Evolutionary conservation across 2,329 filamentous ascomycete species (phyloP), one percentile per base, ranked within the genome.

Genomic region (Scytalidium lignicola): DNA sequence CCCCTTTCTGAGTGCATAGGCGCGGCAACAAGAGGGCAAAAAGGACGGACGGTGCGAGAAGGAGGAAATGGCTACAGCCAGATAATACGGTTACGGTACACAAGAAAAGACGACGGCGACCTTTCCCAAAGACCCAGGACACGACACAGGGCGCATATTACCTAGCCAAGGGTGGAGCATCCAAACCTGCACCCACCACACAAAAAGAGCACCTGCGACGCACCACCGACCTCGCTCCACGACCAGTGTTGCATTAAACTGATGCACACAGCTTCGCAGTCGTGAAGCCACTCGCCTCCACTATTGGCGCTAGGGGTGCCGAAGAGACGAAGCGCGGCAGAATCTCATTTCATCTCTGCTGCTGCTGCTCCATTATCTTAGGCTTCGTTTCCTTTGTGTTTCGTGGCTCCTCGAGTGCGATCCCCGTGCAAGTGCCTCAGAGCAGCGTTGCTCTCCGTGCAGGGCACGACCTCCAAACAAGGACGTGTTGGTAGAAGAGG

Each of bases 361-460:
- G 40, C 15, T 28, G 39, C 19, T 22, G n/a, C 8, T 17, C 22
- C 22, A 20, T 43, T 47, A 41, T 37, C 29, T 20, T 42, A 21
- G 43, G 23, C 23, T 26, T 26, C 43, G 41, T 43, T 43, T 32
- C 42, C 47, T 37, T 44, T 48, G 44, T 26, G 44, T 47, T 46
- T 48, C 49, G 32, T 17, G 32, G 32, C 32, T 37, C 32, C 15
- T 37, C n/a, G 32, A 37, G 32, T 37, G 32, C 32, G 32, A 37
- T 48, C 43, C n/a, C 23, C 51, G 48, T 51, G 53, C 47, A 51
- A 53, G 51, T 54, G 54, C 44, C 48, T 51, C 48, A 48, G 55
- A 58, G 54, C 55, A 47, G 56, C 51, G 37, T 49, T 55, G 57
- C 53, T 58, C 54, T 49, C 45, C 54, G 54, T 56, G 49, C 50